Base-by-base conservation (phyloP, 2,329 filamentous ascomycete species). In the Penicillium sp. region DNA sequence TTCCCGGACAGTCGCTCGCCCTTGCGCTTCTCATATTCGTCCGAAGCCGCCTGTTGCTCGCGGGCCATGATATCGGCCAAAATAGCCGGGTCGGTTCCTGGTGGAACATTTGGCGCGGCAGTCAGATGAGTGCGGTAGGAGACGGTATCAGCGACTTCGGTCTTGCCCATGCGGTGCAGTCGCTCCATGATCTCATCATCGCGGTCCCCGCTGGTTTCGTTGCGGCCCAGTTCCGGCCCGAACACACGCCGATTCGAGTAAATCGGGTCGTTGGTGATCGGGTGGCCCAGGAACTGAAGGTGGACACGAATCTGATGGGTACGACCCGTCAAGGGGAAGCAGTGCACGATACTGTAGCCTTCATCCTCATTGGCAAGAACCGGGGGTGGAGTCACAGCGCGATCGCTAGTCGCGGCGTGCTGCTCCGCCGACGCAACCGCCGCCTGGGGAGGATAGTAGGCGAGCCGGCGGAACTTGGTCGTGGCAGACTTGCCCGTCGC, bases 241-340 rank as follows among this genome's bases (percentile, higher is more conserved):
- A 95, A 98, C 9, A 98, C 93, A 48, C 84, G 83, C 64, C 88
- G 84, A 65, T 98, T 98, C 60, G 88, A 90, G 68, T 98, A 98
- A 59, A 98, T 97, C 6, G 93, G 93, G 64, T 98, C 93, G 67
- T 98, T 98, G 55, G 89, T 84, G 58, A 98, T 97, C 1, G 93
- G 93, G 64, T 97, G 87, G 1, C 93, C 93, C 3, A 98, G 76
- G 67, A 88, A 95, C 65, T 98, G 93, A 12, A 98, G 77, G 63
- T 98, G 93, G 13, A 98, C 93, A 32, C 93, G 83, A 42, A 98
- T 80, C 67, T 98, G 93, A 64, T 98, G 93, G 9, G 93, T 98
- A 43, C 93, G 82, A 0, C 93, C 93, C 0, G 93, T 98, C 27
- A 97, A 81, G 0, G 93, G 93, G 48, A 95, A 79, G 66, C 93